Evolutionary conservation across 2,329 filamentous ascomycete species (phyloP).

Genomic region (Trichoderma aggressivum): DNA sequence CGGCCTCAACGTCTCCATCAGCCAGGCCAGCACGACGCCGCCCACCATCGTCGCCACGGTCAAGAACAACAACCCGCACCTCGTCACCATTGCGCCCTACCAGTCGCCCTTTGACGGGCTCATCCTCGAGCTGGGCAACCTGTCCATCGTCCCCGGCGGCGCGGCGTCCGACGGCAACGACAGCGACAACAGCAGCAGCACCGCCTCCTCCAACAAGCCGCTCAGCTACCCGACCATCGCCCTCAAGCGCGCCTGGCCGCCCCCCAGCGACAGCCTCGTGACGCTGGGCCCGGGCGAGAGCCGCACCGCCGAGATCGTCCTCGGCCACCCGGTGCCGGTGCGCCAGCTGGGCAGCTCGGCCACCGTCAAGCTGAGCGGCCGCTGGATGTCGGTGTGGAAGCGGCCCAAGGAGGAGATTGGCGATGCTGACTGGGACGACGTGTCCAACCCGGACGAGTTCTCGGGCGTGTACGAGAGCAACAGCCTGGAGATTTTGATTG

Average conservation of each 20-base stretch:
- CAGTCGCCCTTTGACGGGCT: constrained; percentile 38
- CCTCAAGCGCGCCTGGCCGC: constrained; percentile 36
- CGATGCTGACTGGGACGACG: constrained; percentile 17
- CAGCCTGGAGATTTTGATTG: constrained; percentile 17
- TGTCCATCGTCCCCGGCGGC: constrained; percentile 31
- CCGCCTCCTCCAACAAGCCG: constrained; percentile 17
- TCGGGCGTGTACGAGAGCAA: constrained; percentile 18
- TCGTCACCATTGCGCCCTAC: constrained; percentile 39
- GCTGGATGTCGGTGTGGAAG: constrained; percentile 38
- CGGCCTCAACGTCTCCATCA: constrained; percentile 33
- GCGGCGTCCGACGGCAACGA: not conserved
- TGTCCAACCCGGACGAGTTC: constrained; percentile 13
- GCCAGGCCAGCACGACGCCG: constrained; percentile 33
- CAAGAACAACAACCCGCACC: constrained; percentile 35
- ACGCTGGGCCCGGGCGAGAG: constrained; percentile 36
- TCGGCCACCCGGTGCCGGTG: constrained; percentile 33
- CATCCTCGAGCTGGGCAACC: constrained; percentile 34
- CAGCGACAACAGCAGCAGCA: not conserved
- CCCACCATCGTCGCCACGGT: constrained; percentile 36
- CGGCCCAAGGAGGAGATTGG: constrained; percentile 22
- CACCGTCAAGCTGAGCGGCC: constrained; percentile 32
- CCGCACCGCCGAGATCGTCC: constrained; percentile 31
- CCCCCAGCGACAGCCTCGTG: constrained; percentile 32
- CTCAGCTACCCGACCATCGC: constrained; percentile 33
- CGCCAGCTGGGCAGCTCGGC: constrained; percentile 31